Evolutionary conservation across 208 protist genomes (phyloP).

Genomic region (Dictyostelium gargantuum): DNA sequence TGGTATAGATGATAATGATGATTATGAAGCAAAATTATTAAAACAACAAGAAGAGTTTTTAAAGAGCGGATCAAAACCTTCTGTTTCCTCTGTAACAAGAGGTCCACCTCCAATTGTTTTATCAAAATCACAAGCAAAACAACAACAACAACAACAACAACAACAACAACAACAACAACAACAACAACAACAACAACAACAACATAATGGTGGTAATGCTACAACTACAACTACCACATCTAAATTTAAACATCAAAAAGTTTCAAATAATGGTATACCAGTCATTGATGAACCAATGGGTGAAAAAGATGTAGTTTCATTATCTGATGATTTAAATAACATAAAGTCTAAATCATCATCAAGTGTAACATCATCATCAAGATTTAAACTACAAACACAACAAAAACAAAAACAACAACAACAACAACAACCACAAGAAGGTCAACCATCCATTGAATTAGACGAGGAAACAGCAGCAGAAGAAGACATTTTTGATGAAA

Average conservation of each 20-base stretch:
- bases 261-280: slow-evolving; percentile 32
- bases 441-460: background rate
- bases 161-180: background rate
- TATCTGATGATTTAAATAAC: background rate
- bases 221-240: background rate
- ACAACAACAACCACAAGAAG: background rate
- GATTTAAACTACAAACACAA: background rate
- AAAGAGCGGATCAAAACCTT: slow-evolving; percentile 18
- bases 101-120: slow-evolving; percentile 11
- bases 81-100: background rate
- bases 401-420: background rate
- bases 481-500: background rate
- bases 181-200: too few relatives aligned
- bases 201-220: background rate
- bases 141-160: background rate
- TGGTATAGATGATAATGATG: slow-evolving; percentile 8
- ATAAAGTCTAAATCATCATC: background rate
- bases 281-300: slow-evolving; percentile 10
- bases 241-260: background rate
- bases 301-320: slow-evolving; percentile 50
- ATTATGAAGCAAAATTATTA: slow-evolving; percentile 33
- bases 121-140: background rate
- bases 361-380: background rate
- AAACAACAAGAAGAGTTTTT: slow-evolving; percentile 59
- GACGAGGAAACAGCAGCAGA: background rate